Evolutionary conservation across 768 basidiomycete genomes (phyloP).

Genomic region (Russula virescens): DNA sequence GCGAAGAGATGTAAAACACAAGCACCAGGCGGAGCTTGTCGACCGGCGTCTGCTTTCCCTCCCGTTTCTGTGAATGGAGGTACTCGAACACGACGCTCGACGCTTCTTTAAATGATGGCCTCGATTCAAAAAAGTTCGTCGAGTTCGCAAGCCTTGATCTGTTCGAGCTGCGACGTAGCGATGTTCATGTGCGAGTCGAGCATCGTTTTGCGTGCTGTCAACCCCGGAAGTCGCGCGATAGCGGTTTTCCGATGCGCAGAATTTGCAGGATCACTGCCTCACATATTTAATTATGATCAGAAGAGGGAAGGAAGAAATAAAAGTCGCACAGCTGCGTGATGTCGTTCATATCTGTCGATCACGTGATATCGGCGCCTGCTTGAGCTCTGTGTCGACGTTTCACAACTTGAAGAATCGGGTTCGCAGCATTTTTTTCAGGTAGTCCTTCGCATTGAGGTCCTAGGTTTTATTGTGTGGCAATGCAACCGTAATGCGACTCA

Average conservation of each 20-base stretch:
- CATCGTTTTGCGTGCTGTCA: conserved; percentile 93
- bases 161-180: conserved; percentile 90
- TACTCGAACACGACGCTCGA: conserved; percentile 76
- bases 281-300: neutral
- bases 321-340: conserved; percentile 82
- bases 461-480: conserved; percentile 78
- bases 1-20: conserved; percentile 89
- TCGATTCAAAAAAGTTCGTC: conserved; percentile 98
- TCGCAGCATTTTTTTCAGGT: conserved; percentile 94
- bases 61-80: conserved; percentile 65
- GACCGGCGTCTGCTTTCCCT: conserved; percentile 56
- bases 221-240: conserved; percentile 92
- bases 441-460: conserved; percentile 96
- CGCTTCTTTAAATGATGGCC: conserved; percentile 83
- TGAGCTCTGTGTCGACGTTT: conserved; percentile 89
- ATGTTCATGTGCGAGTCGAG: conserved; percentile 99
- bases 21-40: conserved; percentile 94
- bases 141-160: conserved; percentile 90
- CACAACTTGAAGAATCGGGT: conserved; percentile 96
- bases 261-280: conserved; percentile 75
- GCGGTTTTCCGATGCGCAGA: conserved; percentile 94
- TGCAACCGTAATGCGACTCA: conserved; percentile 87
- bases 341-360: conserved; percentile 93
- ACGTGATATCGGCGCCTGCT: conserved; percentile 90
- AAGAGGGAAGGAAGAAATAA: neutral